A percentile compares a stretch with the other conserved stretches of the same genome.
Evolutionary conservation across 345 rosid genomes (phyloP).

Genomic region (Pistacia atlantica): DNA sequence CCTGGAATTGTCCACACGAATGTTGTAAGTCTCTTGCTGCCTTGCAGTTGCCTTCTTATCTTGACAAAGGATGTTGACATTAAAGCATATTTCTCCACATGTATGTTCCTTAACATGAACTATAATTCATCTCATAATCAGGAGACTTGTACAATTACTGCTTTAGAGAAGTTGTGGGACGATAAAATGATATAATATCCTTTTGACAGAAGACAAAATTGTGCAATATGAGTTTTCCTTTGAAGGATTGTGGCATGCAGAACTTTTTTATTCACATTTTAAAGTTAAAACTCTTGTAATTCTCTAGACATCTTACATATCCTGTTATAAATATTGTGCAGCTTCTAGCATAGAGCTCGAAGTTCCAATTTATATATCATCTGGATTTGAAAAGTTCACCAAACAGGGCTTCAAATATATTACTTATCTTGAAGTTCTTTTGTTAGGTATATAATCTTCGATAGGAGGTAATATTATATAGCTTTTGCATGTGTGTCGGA

Average conservation of each 20-base stretch:
- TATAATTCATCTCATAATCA: neutral
- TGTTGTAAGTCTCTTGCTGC: constrained; percentile 67
- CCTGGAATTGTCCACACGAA: constrained; percentile 94
- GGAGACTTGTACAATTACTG: constrained; percentile 12
- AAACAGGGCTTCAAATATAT: neutral
- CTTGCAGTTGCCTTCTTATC: constrained; percentile 19
- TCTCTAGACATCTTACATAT: neutral
- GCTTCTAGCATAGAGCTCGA: neutral
- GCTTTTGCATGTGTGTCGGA: neutral
- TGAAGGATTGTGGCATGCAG: neutral
- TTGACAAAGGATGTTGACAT: neutral
- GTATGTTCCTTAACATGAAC: neutral
- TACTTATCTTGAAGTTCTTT: neutral
- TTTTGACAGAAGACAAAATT: neutral
- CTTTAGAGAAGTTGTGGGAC: neutral
- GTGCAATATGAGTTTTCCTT: too few relatives aligned
- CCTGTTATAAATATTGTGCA: neutral
- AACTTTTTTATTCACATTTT: neutral
- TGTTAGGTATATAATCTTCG: neutral
- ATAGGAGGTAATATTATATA: neutral
- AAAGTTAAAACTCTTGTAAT: neutral
- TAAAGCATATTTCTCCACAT: neutral
- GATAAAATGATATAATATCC: neutral
- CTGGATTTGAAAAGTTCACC: neutral
- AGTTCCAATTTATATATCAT: neutral